Conservation (phyloP, 1,284 basidiomycete genomes). For the Entoloma clypeatum region DNA sequence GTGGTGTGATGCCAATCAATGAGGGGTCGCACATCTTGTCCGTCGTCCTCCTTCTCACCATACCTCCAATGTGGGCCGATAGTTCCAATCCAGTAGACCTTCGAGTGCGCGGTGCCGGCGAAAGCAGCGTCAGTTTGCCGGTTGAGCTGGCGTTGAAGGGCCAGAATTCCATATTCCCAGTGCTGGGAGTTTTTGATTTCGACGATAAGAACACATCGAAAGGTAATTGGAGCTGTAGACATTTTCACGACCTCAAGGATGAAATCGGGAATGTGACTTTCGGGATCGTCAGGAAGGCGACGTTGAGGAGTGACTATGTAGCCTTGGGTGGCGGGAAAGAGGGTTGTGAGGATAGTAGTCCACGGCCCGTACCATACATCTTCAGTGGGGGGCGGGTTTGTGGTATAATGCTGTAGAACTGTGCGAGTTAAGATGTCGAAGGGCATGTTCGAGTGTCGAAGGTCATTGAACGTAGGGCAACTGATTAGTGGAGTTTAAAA, state of each 20-base stretch:
- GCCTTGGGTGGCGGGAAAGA: slow-evolving; percentile 11
- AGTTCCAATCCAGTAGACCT: slow-evolving; percentile 17
- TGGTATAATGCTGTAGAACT: slow-evolving; percentile 9
- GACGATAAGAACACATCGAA: slow-evolving; percentile 17
- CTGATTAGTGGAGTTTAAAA: slow-evolving; percentile 4
- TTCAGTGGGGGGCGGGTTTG: slow-evolving; percentile 8
- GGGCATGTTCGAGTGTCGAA: no score
- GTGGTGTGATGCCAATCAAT: slow-evolving; percentile 18
- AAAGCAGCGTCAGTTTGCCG: slow-evolving; percentile 16
- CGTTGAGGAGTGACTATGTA: slow-evolving; percentile 13
- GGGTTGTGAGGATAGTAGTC: slow-evolving; percentile 14
- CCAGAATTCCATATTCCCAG: slow-evolving; percentile 14
- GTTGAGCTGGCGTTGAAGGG: slow-evolving; percentile 14
- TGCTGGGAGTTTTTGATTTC: slow-evolving; percentile 16
- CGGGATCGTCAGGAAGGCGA: slow-evolving; percentile 13
- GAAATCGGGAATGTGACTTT: slow-evolving; percentile 12
- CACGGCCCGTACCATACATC: slow-evolving; percentile 14
- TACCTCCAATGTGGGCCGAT: slow-evolving; percentile 20
- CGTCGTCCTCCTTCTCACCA: slow-evolving; percentile 16
- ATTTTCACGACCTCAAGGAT: slow-evolving; percentile 18
- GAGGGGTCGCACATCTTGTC: slow-evolving; percentile 14
- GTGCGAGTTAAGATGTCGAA: slow-evolving; percentile 6
- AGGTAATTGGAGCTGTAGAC: slow-evolving; percentile 14
- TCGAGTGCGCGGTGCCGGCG: slow-evolving; percentile 14
- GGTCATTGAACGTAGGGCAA: no score